A percentile compares a stretch with the other conserved stretches of the same genome.
Evolutionary conservation across 306 rosid species (phyloP).

Genomic region (Castanopsis chinensis): DNA sequence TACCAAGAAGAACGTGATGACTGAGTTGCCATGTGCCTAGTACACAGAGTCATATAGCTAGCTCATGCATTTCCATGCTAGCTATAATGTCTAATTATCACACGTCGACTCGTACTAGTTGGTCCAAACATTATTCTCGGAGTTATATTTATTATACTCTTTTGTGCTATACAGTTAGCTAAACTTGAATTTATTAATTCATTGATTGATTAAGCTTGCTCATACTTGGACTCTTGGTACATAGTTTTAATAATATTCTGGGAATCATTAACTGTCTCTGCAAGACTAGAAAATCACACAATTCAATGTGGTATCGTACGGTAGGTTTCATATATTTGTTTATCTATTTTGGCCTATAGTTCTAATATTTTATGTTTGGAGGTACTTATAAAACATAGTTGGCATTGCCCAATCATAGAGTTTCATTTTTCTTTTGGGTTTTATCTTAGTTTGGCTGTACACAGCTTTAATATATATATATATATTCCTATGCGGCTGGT

Average conservation of each 20-base stretch:
- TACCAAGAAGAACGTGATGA: constrained; percentile 25
- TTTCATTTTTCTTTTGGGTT: background rate
- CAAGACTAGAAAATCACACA: background rate
- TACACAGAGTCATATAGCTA: background rate
- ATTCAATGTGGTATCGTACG: background rate
- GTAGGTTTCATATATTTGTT: background rate
- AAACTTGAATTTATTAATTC: background rate
- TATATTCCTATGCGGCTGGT: background rate
- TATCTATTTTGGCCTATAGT: background rate
- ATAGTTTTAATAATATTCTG: background rate
- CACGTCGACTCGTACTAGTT: background rate
- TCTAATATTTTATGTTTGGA: background rate
- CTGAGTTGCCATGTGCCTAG: constrained; percentile 34
- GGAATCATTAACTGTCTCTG: background rate
- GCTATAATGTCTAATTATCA: background rate
- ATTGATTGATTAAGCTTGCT: background rate
- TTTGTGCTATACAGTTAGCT: background rate
- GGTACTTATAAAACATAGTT: background rate
- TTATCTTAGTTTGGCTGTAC: background rate
- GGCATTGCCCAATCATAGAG: background rate
- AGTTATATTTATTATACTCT: background rate
- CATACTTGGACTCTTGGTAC: background rate
- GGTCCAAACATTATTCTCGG: too few relatives aligned
- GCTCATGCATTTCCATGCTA: constrained; percentile 23
- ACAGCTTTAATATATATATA: background rate